Conservation (phyloP, 768 basidiomycete species). For the Lactarius sanguifluus region DNA sequence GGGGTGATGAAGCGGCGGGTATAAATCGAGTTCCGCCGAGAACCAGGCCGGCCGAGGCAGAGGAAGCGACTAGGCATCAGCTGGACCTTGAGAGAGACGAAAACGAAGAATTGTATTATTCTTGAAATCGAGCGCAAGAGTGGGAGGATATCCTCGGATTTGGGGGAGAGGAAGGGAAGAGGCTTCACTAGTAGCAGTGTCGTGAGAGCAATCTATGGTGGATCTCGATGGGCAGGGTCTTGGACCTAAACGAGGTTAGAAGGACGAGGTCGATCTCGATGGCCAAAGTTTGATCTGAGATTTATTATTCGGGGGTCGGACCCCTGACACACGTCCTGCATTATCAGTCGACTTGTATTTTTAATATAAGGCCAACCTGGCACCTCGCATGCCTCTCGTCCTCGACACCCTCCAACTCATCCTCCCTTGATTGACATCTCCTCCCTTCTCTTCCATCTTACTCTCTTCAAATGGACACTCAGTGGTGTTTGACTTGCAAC, state of each 20-base stretch:
- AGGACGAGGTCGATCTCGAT: conserved; percentile 29
- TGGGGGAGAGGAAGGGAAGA: background rate
- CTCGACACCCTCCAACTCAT: conserved; percentile 23
- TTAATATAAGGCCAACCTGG: conserved; percentile 25
- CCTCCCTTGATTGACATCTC: conserved; percentile 31
- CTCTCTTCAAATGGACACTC: conserved; percentile 51
- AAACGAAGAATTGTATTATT: background rate
- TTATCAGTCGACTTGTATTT: conserved; percentile 17
- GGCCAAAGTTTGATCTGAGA: conserved; percentile 24
- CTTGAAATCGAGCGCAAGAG: background rate
- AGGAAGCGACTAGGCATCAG: background rate
- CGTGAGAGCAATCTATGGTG: conserved; percentile 9
- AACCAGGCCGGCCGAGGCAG: background rate
- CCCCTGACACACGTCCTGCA: conserved; percentile 14
- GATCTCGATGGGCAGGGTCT: conserved; percentile 20
- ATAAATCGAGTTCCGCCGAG: conserved; percentile 8
- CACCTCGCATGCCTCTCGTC: conserved; percentile 16
- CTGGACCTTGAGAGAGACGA: background rate
- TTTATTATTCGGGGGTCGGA: conserved; percentile 27
- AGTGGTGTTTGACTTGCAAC: conserved; percentile 71
- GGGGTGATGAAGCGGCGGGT: conserved; percentile 27
- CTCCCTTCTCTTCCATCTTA: conserved; percentile 17
- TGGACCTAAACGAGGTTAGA: conserved; percentile 26
- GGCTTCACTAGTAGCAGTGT: background rate
- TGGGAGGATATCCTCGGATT: conserved; percentile 11